These are phyloP conservation scores for Leptomonas seymouri DNA, from an alignment of 208 protist genomes.

Conservation along the genomic window DNA sequence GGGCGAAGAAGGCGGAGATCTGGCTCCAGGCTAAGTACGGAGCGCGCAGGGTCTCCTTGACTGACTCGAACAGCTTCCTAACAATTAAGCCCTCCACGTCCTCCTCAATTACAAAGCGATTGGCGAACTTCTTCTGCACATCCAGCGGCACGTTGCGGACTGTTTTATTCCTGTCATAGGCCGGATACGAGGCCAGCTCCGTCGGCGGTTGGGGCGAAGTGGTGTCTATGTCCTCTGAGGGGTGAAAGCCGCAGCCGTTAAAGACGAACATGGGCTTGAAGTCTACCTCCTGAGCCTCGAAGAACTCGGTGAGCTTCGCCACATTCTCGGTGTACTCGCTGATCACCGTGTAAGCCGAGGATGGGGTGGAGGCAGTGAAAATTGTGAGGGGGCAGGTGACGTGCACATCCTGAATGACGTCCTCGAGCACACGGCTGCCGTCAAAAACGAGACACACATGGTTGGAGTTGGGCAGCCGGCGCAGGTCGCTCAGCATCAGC, in stretches of 20 bases:
- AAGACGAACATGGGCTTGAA: constrained; percentile 66
- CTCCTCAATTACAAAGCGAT: constrained; percentile 78
- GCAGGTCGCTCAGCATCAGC: constrained; percentile 52
- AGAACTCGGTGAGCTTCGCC: constrained; percentile 26
- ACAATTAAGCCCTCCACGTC: constrained; percentile 83
- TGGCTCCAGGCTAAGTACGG: constrained; percentile 89
- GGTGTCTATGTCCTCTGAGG: constrained; percentile 33
- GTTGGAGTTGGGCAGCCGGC: constrained; percentile 47
- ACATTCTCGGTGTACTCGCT: constrained; percentile 39
- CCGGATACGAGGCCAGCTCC: constrained; percentile 23
- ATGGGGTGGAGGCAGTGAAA: constrained; percentile 73
- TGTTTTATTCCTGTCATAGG: constrained; percentile 22
- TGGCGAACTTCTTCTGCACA: constrained; percentile 42
- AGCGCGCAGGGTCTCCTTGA: constrained; percentile 72
- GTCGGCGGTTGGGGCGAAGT: constrained; percentile 24
- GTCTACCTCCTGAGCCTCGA: constrained; percentile 16
- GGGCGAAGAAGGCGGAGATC: constrained; percentile 74
- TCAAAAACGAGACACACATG: constrained; percentile 71
- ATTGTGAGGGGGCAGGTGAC: constrained; percentile 56
- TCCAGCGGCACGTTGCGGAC: constrained; percentile 31
- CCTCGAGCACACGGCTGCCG: constrained; percentile 82
- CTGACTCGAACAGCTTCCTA: constrained; percentile 46
- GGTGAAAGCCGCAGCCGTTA: constrained; percentile 59
- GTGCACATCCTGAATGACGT: constrained; percentile 66
- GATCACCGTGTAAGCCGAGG: constrained; percentile 68